Evolutionary conservation across 495 filamentous ascomycete species (phyloP), one percentile per base, ranked within the genome.

Genomic region (Penicillium fimorum): DNA sequence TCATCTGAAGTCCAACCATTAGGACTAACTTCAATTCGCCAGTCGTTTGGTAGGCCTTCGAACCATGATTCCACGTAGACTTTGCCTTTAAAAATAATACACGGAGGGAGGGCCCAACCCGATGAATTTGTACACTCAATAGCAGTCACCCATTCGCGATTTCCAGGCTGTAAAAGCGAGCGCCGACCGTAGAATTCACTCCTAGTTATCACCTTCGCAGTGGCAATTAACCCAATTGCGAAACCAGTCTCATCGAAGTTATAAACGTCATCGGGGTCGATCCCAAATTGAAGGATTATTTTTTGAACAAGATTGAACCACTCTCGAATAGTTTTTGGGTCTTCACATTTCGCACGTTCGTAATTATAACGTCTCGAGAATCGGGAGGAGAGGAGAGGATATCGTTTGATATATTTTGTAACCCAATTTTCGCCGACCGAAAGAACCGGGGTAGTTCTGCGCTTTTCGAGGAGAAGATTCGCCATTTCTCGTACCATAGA

Each of bases 1-100:
- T 67, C 40, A 55, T 72, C 61, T 27, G 12, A 61, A n/a, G 62
- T 76, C 69, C 60, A 77, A 7, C 69, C 59, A 32, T 54, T 53
- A 15, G 58, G 57, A 60, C 53, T 59, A 29, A 76, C 61, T 35
- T 53, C 41, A 24, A 58, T 29, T 8, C 48, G 43, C 40, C 30
- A 67, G 33, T 67, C 46, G 24, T 37, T 18, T 42, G 49, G 49
- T n/a, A 52, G 48, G 27, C 53, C 27, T 35, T 44, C 25, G 20
- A 50, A 60, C 51, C 46, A 60, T n/a, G 15, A 38, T 20, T 55
- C 38, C n/a, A 60, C 51, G 53, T 52, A 37, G 32, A 29, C n/a
- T 43, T 54, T 59, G 13, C 56, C 50, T 35, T 59, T 54, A 55
- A 67, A 67, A 38, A 74, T 72, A 35, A 74, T 61, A 5, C 55